Evolutionary conservation across 768 basidiomycete genomes (phyloP).

Genomic region (Scleroderma citrinum): DNA sequence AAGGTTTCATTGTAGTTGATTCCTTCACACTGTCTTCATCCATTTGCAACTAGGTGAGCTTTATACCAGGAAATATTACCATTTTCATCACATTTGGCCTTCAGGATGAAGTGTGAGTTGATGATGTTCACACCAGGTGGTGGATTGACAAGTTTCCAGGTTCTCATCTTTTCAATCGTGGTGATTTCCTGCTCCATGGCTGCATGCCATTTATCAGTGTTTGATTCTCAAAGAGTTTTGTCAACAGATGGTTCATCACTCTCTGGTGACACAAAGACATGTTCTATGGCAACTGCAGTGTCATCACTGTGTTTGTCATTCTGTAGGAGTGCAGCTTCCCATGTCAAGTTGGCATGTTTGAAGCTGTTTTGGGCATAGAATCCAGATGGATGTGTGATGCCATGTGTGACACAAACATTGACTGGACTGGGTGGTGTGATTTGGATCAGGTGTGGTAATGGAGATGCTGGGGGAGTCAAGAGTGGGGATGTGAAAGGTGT

Average conservation of each 20-base stretch:
- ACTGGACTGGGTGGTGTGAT: too few relatives aligned
- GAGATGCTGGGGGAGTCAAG: too few relatives aligned
- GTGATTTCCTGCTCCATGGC: conserved; percentile 3
- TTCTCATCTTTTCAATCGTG: neutral
- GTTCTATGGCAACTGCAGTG: too few relatives aligned
- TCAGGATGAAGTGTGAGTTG: neutral
- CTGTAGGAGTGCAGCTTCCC: too few relatives aligned
- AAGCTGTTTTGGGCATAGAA: too few relatives aligned
- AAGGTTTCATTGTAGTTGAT: conserved; percentile 31
- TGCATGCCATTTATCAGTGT: neutral
- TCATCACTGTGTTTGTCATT: too few relatives aligned
- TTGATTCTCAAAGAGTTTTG: neutral
- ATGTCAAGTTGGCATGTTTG: too few relatives aligned
- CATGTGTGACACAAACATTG: too few relatives aligned
- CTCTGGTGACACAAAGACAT: neutral
- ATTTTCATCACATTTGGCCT: neutral
- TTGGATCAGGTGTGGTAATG: too few relatives aligned
- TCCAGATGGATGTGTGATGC: too few relatives aligned
- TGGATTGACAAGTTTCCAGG: conserved; percentile 1
- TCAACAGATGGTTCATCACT: conserved; percentile 2
- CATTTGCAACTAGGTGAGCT: conserved; percentile 31
- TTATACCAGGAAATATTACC: conserved; percentile 8
- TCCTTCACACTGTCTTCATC: conserved; percentile 29
- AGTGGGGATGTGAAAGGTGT: too few relatives aligned
- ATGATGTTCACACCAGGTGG: neutral